Evolutionary conservation across 148 eudicot species (phyloP), one percentile per base, ranked within the genome.

Genomic region (Pharnaceum exiguum): DNA sequence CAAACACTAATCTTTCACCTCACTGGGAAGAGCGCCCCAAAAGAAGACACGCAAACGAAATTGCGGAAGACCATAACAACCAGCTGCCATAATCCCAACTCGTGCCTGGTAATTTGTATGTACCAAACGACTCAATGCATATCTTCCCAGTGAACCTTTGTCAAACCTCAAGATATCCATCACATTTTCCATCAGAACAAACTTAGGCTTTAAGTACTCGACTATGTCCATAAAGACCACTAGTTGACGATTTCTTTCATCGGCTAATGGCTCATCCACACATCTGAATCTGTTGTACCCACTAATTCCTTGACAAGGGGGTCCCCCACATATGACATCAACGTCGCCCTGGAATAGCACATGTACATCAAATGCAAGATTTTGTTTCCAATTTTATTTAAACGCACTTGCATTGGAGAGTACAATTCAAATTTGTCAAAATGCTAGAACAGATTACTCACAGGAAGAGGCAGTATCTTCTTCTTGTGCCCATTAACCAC

Each of bases 301-400:
- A 70, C 99, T 93, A 32, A 93, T 86, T 61, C 99, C 99, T 77
- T 93, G 99, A 66, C 99, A 93, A 23, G 99, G 99, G 59, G 99
- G 99, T 6, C 99, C 99, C 16, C 99, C 99, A 73, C 99, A 93
- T 6, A 93, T 79, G 40, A 93, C 87, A 46, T 83, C 95, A n/a
- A 78, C 95, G 58, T 78, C 85, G 55, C 96, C 96, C 99, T 93
- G 78, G 33, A 5, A 63, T 12, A 47, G 9, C 23, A 32, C 35
- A 42, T 49, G n/a, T 30, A 29, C 5, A 63, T 56, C 45, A 39
- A 25, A 46, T 22, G 33, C 45, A 9, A 19, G 47, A 29, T 50
- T 7, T 19, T 36, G n/a, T 16, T 40, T 13, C 12, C 39, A 28
- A 28, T 24, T 17, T 11, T 1, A 29, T 24, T 18, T 10, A 51